A percentile compares a stretch with the other conserved stretches of the same genome.
These are phyloP conservation scores for Ophiostoma sp. DNA, from an alignment of 2,329 filamentous ascomycete species.

Conservation along the genomic window DNA sequence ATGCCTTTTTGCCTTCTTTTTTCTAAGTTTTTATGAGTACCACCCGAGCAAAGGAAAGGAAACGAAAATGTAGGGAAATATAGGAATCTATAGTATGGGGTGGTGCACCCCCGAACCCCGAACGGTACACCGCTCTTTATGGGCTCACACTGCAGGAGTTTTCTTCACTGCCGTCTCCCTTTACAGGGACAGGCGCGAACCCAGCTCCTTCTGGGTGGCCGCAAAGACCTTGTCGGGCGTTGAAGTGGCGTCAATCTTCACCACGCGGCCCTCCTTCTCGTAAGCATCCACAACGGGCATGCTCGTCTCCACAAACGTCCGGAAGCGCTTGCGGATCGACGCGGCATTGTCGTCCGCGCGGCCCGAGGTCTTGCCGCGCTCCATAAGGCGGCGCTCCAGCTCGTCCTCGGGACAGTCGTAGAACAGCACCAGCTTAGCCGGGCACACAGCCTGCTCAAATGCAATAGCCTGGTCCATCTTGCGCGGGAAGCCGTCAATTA, in stretches of 20 bases:
- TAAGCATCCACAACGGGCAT: conserved; percentile 96
- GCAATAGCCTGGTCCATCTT: conserved; percentile 96
- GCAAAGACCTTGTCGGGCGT: conserved; percentile 62
- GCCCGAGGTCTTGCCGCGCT: conserved; percentile 90
- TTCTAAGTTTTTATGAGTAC: not conserved
- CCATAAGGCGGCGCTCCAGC: conserved; percentile 80
- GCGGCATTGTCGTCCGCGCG: conserved; percentile 92
- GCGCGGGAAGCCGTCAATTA: conserved; percentile 82
- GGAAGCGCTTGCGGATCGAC: conserved; percentile 94
- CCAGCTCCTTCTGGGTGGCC: conserved; percentile 53
- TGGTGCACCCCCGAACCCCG: not conserved
- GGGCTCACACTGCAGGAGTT: not conserved
- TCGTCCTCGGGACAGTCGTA: conserved; percentile 89
- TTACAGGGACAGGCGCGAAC: conserved; percentile 50
- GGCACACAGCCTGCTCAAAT: conserved; percentile 88
- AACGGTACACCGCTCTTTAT: not conserved
- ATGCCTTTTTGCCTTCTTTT: not conserved
- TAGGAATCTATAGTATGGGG: not conserved
- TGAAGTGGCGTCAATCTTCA: conserved; percentile 74
- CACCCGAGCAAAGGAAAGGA: not conserved
- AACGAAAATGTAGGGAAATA: not conserved
- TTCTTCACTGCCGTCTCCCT: not conserved
- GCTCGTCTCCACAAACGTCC: conserved; percentile 89
- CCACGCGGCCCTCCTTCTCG: conserved; percentile 71
- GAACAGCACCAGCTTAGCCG: conserved; percentile 83